A percentile compares a stretch with the other conserved stretches of the same genome.
Conservation (phyloP, 192 early-diverging fungal genomes). For the Podila clonocystis region DNA sequence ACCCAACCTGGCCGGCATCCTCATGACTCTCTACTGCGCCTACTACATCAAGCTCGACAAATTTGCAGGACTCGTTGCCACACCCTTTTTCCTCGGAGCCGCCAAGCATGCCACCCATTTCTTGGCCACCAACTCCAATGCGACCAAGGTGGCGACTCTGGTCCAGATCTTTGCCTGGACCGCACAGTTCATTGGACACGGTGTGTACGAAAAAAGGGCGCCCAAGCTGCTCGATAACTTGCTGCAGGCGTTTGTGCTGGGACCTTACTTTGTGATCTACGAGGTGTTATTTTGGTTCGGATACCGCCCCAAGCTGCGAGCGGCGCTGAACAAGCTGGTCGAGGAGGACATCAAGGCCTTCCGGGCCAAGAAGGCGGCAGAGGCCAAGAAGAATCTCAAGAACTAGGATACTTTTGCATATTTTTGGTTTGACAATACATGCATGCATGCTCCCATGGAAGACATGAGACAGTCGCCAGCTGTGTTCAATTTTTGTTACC, state of each 20-base stretch:
- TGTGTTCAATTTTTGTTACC: no score
- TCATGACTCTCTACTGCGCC: slow-evolving; percentile 60
- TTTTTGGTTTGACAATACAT: no score
- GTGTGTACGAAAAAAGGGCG: slow-evolving; percentile 79
- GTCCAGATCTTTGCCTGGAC: slow-evolving; percentile 80
- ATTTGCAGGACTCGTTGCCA: slow-evolving; percentile 56
- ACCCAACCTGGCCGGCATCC: slow-evolving; percentile 46
- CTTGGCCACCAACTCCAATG: slow-evolving; percentile 46
- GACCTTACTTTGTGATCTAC: slow-evolving; percentile 87
- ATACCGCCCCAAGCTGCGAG: slow-evolving; percentile 71
- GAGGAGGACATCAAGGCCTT: slow-evolving; percentile 60
- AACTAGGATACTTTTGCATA: no score
- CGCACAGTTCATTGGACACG: slow-evolving; percentile 86
- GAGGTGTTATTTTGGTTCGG: slow-evolving; percentile 83
- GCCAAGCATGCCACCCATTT: slow-evolving; percentile 70
- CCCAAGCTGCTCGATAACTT: slow-evolving; percentile 87
- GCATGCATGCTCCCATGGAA: no score
- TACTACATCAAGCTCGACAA: slow-evolving; percentile 85
- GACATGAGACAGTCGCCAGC: no score
- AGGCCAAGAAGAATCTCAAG: no score
- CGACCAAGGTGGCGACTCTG: slow-evolving; percentile 57
- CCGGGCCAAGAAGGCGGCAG: slow-evolving; percentile 26
- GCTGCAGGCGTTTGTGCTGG: slow-evolving; percentile 85
- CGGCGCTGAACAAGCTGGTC: slow-evolving; percentile 64
- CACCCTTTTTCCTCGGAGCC: slow-evolving; percentile 65